Evolutionary conservation across 306 rosid species (phyloP).

Genomic region (Prunus fruticosa): DNA sequence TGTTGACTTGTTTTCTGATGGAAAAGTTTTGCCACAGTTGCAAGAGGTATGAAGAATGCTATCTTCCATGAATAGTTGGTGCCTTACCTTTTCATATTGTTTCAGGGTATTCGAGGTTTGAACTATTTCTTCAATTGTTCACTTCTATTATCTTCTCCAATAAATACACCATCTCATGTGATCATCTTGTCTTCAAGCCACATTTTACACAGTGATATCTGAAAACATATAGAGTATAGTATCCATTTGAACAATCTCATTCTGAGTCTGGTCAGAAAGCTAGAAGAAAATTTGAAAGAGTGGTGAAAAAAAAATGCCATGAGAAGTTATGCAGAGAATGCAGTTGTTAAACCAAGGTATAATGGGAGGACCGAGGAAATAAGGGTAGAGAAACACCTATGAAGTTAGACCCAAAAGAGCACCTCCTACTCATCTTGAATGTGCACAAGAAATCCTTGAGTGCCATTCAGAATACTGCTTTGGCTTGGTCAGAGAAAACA

Average conservation of each 20-base stretch:
- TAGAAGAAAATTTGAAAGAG: background rate
- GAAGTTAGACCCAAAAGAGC: background rate
- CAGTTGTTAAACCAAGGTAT: background rate
- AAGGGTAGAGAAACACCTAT: background rate
- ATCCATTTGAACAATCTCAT: background rate
- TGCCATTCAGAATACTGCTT: background rate
- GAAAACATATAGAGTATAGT: background rate
- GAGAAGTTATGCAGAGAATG: background rate
- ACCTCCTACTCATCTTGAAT: background rate
- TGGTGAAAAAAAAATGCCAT: background rate
- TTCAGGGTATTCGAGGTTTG: background rate
- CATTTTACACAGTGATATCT: background rate
- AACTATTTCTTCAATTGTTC: background rate
- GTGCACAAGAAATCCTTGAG: background rate
- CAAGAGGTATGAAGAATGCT: conserved; percentile 56
- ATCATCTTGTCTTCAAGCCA: background rate
- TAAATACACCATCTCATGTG: background rate
- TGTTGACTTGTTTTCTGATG: conserved; percentile 80
- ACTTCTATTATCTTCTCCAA: background rate
- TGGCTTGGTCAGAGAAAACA: background rate
- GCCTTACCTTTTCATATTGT: conserved; percentile 9
- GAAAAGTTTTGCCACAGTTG: conserved; percentile 74
- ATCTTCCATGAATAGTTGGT: conserved; percentile 10
- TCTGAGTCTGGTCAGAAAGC: background rate
- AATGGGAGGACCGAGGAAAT: background rate